These are phyloP conservation scores for Didymella sp. DNA, from an alignment of 2,329 filamentous ascomycete species.

Conservation along the genomic window DNA sequence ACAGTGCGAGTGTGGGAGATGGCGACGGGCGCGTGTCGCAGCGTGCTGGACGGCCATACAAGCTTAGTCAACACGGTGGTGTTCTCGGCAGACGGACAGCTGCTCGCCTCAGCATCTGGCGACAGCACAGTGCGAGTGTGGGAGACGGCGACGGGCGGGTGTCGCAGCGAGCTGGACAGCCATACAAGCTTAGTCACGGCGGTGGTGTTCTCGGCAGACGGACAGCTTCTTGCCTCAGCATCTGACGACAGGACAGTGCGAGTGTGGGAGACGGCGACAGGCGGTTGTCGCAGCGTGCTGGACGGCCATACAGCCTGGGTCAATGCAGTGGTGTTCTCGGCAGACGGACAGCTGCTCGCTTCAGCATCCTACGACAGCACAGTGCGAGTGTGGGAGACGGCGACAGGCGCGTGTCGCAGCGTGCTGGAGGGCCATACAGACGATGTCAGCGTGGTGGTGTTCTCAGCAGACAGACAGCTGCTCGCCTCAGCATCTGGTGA, in stretches of 20 bases:
- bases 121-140: constrained; percentile 25
- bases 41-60: constrained; percentile 15
- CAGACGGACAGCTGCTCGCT: constrained; percentile 21
- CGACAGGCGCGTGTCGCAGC: constrained; percentile 14
- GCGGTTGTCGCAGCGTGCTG: neutral
- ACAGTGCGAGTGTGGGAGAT: constrained; percentile 25
- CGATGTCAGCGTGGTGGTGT: constrained; percentile 67
- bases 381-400: constrained; percentile 23
- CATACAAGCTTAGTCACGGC: constrained; percentile 6
- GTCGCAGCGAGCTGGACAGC: constrained; percentile 15
- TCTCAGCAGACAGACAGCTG: constrained; percentile 25
- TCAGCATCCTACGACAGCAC: constrained; percentile 23
- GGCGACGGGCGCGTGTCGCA: constrained; percentile 13
- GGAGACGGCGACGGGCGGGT: constrained; percentile 16
- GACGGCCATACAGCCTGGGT: constrained; percentile 62
- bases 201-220: constrained; percentile 23
- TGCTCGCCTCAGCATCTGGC: constrained; percentile 21
- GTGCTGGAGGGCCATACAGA: constrained; percentile 14
- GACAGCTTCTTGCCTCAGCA: constrained; percentile 21
- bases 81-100: constrained; percentile 26
- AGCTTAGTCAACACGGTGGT: constrained; percentile 67
- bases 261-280: neutral
- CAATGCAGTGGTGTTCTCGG: constrained; percentile 54
- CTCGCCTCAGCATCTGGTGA: constrained; percentile 24
- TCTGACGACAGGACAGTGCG: constrained; percentile 8